phyloP scores from a whole-genome alignment of 306 rosid species.

The Vigna angularis region DNA sequence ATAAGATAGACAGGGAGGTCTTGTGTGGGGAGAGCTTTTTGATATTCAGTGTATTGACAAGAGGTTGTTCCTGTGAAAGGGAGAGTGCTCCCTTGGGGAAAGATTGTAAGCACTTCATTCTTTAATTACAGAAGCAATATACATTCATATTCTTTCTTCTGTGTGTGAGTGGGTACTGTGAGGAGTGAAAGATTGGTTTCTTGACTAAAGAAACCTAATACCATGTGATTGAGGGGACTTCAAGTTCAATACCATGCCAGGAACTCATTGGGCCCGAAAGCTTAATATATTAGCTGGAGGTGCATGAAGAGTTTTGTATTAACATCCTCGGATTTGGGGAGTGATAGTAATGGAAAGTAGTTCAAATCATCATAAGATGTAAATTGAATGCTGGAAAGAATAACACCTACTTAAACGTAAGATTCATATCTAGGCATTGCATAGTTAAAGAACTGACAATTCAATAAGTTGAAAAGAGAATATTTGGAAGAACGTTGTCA shows the following conservation, averaged over 20 bases:
- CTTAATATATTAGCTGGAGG: background rate
- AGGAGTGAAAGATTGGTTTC: too few species aligned
- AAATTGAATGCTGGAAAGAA: background rate
- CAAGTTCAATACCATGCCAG: background rate
- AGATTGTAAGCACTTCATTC: too few species aligned
- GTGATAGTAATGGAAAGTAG: too few species aligned
- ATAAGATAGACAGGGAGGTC: too few species aligned
- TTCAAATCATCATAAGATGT: background rate
- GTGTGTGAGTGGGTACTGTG: too few species aligned
- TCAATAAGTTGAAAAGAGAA: constrained; percentile 8
- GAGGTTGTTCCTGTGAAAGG: too few species aligned
- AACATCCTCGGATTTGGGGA: background rate
- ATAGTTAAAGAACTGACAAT: background rate
- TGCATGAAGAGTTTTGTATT: background rate
- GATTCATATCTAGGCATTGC: background rate
- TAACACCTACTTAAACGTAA: background rate
- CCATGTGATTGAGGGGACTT: background rate
- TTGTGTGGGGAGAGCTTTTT: too few species aligned
- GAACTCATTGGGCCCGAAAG: background rate
- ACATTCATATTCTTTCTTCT: too few species aligned
- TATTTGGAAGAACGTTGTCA: background rate
- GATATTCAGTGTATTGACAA: too few species aligned
- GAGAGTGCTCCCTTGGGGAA: too few species aligned
- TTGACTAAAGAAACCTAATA: too few species aligned
- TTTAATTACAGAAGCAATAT: too few species aligned